Evolutionary conservation across 1,284 basidiomycete genomes (phyloP).

Genomic region (Irpex rosettiformis): DNA sequence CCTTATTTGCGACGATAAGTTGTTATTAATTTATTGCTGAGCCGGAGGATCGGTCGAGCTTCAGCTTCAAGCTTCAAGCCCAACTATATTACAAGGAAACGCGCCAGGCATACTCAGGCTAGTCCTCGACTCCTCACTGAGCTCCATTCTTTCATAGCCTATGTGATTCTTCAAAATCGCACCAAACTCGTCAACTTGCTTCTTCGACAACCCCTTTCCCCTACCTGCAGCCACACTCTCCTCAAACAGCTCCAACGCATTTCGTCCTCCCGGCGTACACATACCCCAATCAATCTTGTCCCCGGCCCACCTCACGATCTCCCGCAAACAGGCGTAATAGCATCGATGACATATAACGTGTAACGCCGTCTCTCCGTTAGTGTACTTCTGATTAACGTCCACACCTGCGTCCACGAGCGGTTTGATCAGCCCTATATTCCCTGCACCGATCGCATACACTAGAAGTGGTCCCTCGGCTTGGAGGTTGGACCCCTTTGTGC

Average conservation of each 20-base stretch:
- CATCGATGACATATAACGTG: neutral
- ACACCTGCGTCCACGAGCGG: neutral
- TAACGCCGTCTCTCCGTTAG: neutral
- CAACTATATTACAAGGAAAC: no score
- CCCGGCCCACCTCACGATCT: neutral
- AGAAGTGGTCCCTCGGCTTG: neutral
- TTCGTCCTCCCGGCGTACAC: neutral
- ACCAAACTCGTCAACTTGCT: neutral
- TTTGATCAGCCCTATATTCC: neutral
- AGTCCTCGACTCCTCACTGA: no score
- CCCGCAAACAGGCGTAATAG: neutral
- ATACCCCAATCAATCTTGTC: neutral
- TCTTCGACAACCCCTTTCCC: neutral
- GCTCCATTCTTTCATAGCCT: no score
- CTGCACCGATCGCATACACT: neutral
- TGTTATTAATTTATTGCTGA: no score
- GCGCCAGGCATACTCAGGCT: no score
- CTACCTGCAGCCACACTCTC: neutral
- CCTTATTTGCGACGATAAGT: no score
- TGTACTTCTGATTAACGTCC: neutral
- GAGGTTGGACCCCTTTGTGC: neutral
- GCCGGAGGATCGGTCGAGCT: no score
- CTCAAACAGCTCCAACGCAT: neutral
- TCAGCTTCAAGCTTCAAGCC: no score
- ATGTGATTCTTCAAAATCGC: neutral